Percentiles rank a stretch among this genome's conserved stretches.
Conservation (phyloP, 2,329 filamentous ascomycete genomes). For the Neofusicoccum umdonicola region DNA sequence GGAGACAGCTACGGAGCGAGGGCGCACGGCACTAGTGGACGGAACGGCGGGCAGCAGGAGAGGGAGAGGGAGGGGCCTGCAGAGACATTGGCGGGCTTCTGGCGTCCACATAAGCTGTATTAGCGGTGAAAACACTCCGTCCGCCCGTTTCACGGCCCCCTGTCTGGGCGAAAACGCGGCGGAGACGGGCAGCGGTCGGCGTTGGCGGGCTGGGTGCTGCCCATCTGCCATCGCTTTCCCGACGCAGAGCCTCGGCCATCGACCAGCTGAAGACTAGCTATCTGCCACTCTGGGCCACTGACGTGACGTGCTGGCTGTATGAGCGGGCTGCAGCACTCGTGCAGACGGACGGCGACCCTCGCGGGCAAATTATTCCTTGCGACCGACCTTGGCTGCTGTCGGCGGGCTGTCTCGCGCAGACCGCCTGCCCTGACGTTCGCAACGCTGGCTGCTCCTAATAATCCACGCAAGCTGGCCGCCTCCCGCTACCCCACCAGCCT, state of each 20-base stretch:
- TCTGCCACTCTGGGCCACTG: slow-evolving; percentile 4
- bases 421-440: slow-evolving; percentile 35
- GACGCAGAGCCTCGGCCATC: slow-evolving; percentile 16
- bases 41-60: neutral
- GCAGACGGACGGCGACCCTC: slow-evolving; percentile 12
- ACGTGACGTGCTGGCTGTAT: slow-evolving; percentile 12
- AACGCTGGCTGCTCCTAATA: slow-evolving; percentile 38
- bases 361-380: slow-evolving; percentile 16
- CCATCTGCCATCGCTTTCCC: neutral
- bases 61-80: slow-evolving; percentile 17
- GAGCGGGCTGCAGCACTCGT: slow-evolving; percentile 6
- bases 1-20: neutral
- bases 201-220: neutral
- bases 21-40: neutral
- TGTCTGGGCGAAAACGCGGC: slow-evolving; percentile 9
- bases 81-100: slow-evolving; percentile 36
- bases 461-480: slow-evolving; percentile 29
- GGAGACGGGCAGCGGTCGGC: neutral
- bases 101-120: slow-evolving; percentile 47
- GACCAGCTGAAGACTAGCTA: neutral
- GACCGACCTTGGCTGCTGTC: slow-evolving; percentile 22
- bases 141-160: slow-evolving; percentile 2
- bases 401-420: slow-evolving; percentile 34
- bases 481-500: slow-evolving; percentile 38
- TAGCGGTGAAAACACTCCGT: slow-evolving; percentile 26